Evolutionary conservation across 1,284 basidiomycete genomes (phyloP).

Genomic region (Malassezia furfur): DNA sequence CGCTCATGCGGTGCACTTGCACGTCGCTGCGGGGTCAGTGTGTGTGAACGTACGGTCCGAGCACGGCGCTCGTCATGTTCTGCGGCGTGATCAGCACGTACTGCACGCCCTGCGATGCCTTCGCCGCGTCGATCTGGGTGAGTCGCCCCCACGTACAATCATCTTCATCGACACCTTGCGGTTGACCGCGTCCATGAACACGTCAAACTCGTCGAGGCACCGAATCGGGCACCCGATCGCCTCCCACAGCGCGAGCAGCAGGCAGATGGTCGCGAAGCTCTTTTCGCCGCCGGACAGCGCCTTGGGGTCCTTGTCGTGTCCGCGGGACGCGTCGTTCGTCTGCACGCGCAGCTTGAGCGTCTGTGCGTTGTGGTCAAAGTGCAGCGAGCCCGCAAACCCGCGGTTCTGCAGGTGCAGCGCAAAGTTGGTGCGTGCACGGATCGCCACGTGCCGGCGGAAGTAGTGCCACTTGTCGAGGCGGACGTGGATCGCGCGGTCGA

Average conservation of each 20-base stretch:
- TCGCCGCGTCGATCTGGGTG: conserved; percentile 16
- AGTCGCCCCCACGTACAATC: conserved; percentile 51
- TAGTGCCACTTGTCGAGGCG: conserved; percentile 71
- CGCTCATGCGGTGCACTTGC: conserved; percentile 19
- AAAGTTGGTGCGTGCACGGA: conserved; percentile 75
- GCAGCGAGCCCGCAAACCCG: conserved; percentile 53
- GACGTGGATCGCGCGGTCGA: conserved; percentile 56
- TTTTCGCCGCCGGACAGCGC: conserved; percentile 81
- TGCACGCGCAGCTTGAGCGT: conserved; percentile 66
- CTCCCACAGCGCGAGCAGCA: conserved; percentile 88
- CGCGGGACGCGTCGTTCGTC: conserved; percentile 68
- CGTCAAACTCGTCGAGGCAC: conserved; percentile 73
- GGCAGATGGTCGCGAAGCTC: conserved; percentile 88
- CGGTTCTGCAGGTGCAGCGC: conserved; percentile 70
- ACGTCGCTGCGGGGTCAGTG: conserved; percentile 16
- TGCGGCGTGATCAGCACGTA: conserved; percentile 43
- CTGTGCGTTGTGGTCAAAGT: conserved; percentile 66
- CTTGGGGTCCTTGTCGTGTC: conserved; percentile 41
- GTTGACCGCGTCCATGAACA: conserved; percentile 92
- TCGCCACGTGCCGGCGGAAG: conserved; percentile 73
- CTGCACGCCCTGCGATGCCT: conserved; percentile 18
- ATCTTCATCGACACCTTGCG: conserved; percentile 80
- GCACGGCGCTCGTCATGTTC: conserved; percentile 30
- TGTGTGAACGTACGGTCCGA: conserved; percentile 2
- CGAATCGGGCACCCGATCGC: conserved; percentile 84